These are phyloP conservation scores for Macrocybe gigantea DNA, from an alignment of 768 basidiomycete genomes.

Conservation along the genomic window DNA sequence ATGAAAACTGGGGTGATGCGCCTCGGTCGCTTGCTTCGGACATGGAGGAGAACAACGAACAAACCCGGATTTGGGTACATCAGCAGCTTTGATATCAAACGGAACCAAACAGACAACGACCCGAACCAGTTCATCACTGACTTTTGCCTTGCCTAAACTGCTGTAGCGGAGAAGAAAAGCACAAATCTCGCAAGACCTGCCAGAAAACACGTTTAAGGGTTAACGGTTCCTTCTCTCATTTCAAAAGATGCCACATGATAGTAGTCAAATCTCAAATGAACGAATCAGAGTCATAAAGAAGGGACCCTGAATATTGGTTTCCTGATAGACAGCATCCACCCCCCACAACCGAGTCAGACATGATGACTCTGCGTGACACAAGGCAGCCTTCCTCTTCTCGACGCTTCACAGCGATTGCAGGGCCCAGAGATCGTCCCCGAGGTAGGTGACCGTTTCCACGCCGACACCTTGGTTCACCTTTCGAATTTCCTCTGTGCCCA, in stretches of 20 bases:
- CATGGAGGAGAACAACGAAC: too few species aligned
- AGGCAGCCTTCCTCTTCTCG: neutral
- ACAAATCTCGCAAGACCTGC: too few species aligned
- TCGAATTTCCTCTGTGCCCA: constrained; percentile 86
- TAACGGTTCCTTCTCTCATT: neutral
- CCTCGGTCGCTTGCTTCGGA: neutral
- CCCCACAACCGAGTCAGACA: too few species aligned
- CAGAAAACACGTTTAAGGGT: constrained; percentile 16
- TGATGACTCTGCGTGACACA: neutral
- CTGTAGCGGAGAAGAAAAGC: too few species aligned
- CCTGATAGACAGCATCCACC: too few species aligned
- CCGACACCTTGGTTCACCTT: constrained; percentile 85
- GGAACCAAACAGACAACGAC: constrained; percentile 11
- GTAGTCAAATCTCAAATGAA: too few species aligned
- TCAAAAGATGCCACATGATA: too few species aligned
- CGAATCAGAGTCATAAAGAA: too few species aligned
- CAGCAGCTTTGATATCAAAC: constrained; percentile 6
- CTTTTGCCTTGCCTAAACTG: too few species aligned
- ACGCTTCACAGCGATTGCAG: constrained; percentile 48
- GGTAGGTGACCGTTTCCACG: constrained; percentile 79
- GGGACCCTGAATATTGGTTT: too few species aligned
- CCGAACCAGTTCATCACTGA: constrained; percentile 19
- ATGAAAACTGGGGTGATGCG: constrained; percentile 30
- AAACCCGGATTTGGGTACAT: too few species aligned
- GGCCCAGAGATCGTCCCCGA: constrained; percentile 88